A percentile compares a stretch with the other conserved stretches of the same genome.
Conservation (phyloP, 2,329 filamentous ascomycete genomes). For the Lecanicillium sp. region DNA sequence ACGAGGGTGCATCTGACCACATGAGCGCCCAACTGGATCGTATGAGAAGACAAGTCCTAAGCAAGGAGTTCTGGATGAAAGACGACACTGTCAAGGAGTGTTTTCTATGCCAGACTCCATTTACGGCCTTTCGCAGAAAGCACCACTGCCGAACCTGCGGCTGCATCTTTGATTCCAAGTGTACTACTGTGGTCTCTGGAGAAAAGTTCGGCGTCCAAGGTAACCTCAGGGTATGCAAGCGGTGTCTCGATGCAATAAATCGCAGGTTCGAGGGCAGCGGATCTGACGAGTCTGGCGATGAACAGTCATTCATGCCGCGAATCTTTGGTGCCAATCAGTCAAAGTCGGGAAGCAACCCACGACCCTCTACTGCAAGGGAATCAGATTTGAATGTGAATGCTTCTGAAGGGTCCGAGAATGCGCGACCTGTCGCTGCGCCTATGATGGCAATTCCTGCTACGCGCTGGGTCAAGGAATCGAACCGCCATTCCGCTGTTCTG, state of each 20-base stretch:
- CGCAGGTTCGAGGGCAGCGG: conserved; percentile 78
- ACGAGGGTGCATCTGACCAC: conserved; percentile 47
- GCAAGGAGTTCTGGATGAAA: conserved; percentile 98
- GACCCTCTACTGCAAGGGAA: conserved; percentile 28
- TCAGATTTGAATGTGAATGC: conserved; percentile 21
- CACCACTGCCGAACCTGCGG: conserved; percentile 94
- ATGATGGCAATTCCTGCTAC: conserved; percentile 66
- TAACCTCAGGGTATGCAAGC: conserved; percentile 82
- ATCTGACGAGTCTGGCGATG: conserved; percentile 82
- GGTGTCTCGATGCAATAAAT: conserved; percentile 85
- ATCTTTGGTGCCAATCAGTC: conserved; percentile 51
- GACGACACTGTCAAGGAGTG: conserved; percentile 98
- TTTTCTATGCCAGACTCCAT: conserved; percentile 82
- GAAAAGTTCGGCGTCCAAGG: conserved; percentile 80
- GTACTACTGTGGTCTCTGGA: conserved; percentile 84
- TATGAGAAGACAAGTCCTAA: conserved; percentile 80
- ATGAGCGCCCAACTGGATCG: conserved; percentile 58
- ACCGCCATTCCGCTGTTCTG: conserved; percentile 78
- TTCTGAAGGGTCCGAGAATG: conserved; percentile 36
- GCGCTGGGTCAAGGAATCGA: conserved; percentile 63
- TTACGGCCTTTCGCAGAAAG: conserved; percentile 90
- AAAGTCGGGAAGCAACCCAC: conserved; percentile 30
- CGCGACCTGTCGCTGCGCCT: conserved; percentile 52
- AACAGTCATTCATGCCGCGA: conserved; percentile 58
- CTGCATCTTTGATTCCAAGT: conserved; percentile 98